A percentile compares a stretch with the other conserved stretches of the same genome.
These are phyloP conservation scores for Tilletia walkeri DNA, from an alignment of 1,284 basidiomycete species.

Conservation along the genomic window DNA sequence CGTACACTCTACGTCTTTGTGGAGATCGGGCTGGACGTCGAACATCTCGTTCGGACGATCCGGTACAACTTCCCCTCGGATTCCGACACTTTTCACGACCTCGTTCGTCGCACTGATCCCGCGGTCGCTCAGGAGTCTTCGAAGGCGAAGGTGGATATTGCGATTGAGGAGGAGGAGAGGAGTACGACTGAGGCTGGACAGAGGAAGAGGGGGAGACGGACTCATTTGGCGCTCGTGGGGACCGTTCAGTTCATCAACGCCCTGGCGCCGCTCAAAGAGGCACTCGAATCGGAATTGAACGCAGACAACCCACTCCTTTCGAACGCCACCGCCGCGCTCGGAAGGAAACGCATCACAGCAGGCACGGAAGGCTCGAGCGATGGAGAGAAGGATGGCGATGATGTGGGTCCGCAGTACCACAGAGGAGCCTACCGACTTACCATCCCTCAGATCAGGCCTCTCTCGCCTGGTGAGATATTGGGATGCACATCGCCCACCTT, in stretches of 20 bases:
- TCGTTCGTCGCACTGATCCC: conserved; percentile 26
- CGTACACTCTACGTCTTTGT: conserved; percentile 98
- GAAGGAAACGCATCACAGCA: conserved; percentile 28
- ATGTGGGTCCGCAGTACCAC: conserved; percentile 28
- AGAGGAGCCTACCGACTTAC: conserved; percentile 42
- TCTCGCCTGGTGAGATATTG: conserved; percentile 93
- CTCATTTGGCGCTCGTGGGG: conserved; percentile 50
- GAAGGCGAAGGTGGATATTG: conserved; percentile 26
- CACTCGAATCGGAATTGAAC: conserved; percentile 34
- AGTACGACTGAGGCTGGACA: neutral
- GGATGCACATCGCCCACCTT: conserved; percentile 89
- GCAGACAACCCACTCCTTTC: conserved; percentile 29
- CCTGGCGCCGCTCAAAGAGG: conserved; percentile 43
- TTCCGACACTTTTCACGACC: conserved; percentile 68
- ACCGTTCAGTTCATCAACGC: conserved; percentile 55
- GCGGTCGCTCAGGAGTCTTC: neutral
- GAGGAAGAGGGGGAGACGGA: conserved; percentile 13
- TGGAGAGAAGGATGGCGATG: neutral
- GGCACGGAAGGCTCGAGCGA: neutral
- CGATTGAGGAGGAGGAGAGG: conserved; percentile 18
- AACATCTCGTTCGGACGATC: conserved; percentile 77
- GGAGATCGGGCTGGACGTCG: conserved; percentile 87
- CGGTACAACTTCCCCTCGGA: conserved; percentile 79
- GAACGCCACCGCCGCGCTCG: conserved; percentile 19
- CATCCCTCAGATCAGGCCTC: conserved; percentile 86